Evolutionary conservation across 805 yeast genomes (phyloP).

Genomic region (Candida multigemmis): DNA sequence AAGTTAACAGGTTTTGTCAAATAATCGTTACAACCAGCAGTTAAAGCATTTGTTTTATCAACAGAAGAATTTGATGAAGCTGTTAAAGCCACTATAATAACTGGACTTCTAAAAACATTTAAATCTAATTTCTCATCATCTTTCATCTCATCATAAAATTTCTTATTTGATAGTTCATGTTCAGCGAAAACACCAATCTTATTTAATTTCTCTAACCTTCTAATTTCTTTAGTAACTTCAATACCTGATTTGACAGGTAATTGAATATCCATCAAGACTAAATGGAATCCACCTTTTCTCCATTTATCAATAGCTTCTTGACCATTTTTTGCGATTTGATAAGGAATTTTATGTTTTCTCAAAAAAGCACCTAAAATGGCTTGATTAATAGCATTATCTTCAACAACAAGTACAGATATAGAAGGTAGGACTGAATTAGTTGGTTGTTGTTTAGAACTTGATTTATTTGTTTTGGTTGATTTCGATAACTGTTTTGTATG

Average conservation of each 20-base stretch:
- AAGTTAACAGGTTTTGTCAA: slow-evolving; percentile 92
- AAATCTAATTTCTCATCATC: slow-evolving; percentile 51
- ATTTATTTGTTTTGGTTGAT: not conserved
- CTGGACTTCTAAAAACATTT: slow-evolving; percentile 75
- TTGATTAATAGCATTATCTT: slow-evolving; percentile 92
- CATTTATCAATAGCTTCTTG: slow-evolving; percentile 91
- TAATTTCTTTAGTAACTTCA: slow-evolving; percentile 87
- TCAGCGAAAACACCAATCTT: slow-evolving; percentile 62
- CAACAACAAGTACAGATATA: slow-evolving; percentile 86
- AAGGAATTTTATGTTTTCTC: slow-evolving; percentile 75
- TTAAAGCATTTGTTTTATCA: slow-evolving; percentile 83
- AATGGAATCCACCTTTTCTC: slow-evolving; percentile 90
- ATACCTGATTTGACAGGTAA: slow-evolving; percentile 93
- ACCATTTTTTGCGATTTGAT: slow-evolving; percentile 85
- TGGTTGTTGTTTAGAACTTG: slow-evolving; percentile 9
- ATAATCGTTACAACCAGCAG: slow-evolving; percentile 97
- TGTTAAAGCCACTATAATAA: slow-evolving; percentile 95
- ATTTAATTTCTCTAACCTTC: slow-evolving; percentile 74
- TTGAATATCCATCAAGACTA: slow-evolving; percentile 95
- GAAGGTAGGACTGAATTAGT: slow-evolving; percentile 72
- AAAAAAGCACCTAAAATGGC: slow-evolving; percentile 84
- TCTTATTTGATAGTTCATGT: slow-evolving; percentile 18
- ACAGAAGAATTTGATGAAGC: slow-evolving; percentile 75
- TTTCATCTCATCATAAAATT: slow-evolving; percentile 11
- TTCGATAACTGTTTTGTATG: not conserved